Evolutionary conservation across 2,329 filamentous ascomycete genomes (phyloP).

Genomic region (Scedosporium boydii): DNA sequence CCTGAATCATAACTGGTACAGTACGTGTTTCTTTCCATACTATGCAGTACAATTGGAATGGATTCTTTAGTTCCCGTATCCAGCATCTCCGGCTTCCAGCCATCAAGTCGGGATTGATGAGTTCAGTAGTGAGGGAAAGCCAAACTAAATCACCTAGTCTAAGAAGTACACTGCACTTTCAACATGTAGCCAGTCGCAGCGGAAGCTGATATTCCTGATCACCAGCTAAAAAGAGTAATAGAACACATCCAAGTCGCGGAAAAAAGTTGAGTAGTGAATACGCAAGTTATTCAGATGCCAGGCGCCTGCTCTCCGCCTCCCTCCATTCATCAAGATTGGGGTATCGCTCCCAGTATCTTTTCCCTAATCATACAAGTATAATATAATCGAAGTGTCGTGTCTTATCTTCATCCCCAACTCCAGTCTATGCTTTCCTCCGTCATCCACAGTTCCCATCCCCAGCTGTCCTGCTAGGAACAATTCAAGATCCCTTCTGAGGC

Average conservation of each 20-base stretch:
- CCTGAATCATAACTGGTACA: no score
- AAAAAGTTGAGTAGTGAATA: neutral
- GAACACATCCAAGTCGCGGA: neutral
- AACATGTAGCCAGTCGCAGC: no score
- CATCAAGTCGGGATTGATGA: no score
- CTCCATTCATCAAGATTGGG: neutral
- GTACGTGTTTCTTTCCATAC: no score
- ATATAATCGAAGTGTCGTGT: neutral
- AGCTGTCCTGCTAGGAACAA: neutral
- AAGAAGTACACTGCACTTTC: no score
- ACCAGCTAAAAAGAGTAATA: neutral
- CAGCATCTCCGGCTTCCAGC: no score
- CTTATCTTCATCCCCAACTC: neutral
- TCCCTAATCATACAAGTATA: conserved; percentile 1
- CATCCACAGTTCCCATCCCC: neutral
- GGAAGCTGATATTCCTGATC: neutral
- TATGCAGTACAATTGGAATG: no score
- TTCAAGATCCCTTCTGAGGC: neutral
- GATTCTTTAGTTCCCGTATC: no score
- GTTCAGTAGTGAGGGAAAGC: no score
- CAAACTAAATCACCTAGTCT: no score
- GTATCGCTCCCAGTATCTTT: neutral
- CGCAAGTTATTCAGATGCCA: neutral
- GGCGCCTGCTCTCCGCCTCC: neutral
- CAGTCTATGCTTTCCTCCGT: neutral